Evolutionary conservation across 2,329 filamentous ascomycete genomes (phyloP).

Genomic region (Verticillium nonalfalfae): DNA sequence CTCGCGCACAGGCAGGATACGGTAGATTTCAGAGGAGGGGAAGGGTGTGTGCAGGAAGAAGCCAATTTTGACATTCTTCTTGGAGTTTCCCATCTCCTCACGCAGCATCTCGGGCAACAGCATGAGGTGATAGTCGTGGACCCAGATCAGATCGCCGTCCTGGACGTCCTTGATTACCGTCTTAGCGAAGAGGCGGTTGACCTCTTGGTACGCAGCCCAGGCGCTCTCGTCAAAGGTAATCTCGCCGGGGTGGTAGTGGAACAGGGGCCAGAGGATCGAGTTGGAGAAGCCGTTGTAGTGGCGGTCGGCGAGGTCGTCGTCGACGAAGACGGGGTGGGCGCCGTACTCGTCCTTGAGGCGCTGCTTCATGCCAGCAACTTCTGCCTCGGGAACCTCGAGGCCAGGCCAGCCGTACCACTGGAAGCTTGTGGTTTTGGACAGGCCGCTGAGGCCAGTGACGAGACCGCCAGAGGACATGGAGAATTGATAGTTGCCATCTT

Average conservation of each 20-base stretch:
- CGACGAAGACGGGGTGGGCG: conserved; percentile 87
- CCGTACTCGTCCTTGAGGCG: conserved; percentile 82
- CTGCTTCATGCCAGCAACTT: conserved; percentile 67
- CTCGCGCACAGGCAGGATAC: conserved; percentile 88
- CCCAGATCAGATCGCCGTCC: conserved; percentile 94
- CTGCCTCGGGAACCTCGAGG: conserved; percentile 79
- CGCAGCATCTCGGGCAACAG: conserved; percentile 92
- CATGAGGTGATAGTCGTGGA: conserved; percentile 99
- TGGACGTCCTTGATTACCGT: conserved; percentile 80
- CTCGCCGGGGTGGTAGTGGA: conserved; percentile 98
- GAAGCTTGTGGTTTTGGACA: conserved; percentile 89
- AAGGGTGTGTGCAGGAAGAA: conserved; percentile 98
- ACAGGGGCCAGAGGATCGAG: conserved; percentile 95
- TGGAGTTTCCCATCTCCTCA: conserved; percentile 72
- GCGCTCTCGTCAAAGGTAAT: conserved; percentile 95
- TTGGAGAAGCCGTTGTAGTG: conserved; percentile 99
- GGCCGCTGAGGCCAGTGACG: conserved; percentile 85
- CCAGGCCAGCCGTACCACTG: conserved; percentile 99
- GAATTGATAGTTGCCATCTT: conserved; percentile 87
- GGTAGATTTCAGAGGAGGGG: conserved; percentile 93
- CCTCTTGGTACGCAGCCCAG: conserved; percentile 89
- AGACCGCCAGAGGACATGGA: conserved; percentile 96
- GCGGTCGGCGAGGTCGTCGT: conserved; percentile 85
- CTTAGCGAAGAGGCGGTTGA: conserved; percentile 88
- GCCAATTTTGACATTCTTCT: conserved; percentile 93